Percentiles rank a stretch among this genome's conserved stretches.
Evolutionary conservation across 1,139 yeast genomes (phyloP).

Genomic region (Zygosaccharomyces sapae): DNA sequence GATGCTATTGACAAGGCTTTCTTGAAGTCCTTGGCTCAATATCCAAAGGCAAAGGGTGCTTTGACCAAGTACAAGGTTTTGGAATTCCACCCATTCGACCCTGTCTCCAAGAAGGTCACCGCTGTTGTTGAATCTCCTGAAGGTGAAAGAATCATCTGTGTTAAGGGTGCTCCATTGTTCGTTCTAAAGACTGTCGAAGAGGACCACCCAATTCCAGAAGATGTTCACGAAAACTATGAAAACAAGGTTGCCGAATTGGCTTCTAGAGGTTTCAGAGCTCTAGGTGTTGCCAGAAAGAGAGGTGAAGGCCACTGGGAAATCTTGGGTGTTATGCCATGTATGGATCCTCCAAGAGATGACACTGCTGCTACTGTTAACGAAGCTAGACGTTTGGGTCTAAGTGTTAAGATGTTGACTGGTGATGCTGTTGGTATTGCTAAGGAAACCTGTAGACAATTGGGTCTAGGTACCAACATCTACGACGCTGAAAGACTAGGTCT

Average conservation of each 20-base stretch:
- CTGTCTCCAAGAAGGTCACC: constrained; percentile 94
- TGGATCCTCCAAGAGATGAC: constrained; percentile 98
- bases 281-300: constrained; percentile 99
- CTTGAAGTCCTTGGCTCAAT: constrained; percentile 78
- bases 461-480: constrained; percentile 94
- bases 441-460: constrained; percentile 97
- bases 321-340: constrained; percentile 96
- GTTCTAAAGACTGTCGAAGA: constrained; percentile 93
- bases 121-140: constrained; percentile 94
- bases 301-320: constrained; percentile 99
- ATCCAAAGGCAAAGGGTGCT: constrained; percentile 94
- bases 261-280: constrained; percentile 96
- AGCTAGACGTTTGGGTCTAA: constrained; percentile 89
- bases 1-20: constrained; percentile 98
- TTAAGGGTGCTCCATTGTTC: constrained; percentile 96
- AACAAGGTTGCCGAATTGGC: constrained; percentile 97
- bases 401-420: constrained; percentile 98
- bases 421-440: constrained; percentile 98
- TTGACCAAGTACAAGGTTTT: constrained; percentile 91
- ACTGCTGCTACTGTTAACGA: constrained; percentile 94
- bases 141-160: constrained; percentile 94
- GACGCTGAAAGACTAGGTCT: constrained; percentile 96
- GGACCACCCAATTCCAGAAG: constrained; percentile 95
- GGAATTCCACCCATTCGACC: constrained; percentile 96
- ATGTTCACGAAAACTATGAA: constrained; percentile 90